Conservation (phyloP, 2,329 filamentous ascomycete species). For the Penicillium rolfsii region DNA sequence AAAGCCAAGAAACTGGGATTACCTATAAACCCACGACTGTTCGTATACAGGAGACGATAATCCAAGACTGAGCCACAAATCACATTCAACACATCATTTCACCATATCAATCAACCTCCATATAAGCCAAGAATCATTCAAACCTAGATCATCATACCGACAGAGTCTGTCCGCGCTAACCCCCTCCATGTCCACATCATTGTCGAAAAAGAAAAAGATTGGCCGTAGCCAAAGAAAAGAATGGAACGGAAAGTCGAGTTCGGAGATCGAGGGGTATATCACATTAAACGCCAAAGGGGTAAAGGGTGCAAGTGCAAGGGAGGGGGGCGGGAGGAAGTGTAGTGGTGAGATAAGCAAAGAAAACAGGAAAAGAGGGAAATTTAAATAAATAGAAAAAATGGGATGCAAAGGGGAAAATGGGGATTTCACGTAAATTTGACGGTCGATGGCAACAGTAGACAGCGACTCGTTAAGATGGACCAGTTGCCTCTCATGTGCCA, state of each 20-base stretch:
- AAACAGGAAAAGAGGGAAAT: conserved; percentile 5
- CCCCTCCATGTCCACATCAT: conserved; percentile 28
- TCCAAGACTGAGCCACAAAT: conserved; percentile 11
- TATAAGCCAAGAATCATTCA: conserved; percentile 15
- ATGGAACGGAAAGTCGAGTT: conserved; percentile 27
- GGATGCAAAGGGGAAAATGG: background rate
- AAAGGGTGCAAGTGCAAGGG: conserved; percentile 1
- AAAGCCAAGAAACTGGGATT: conserved; percentile 11
- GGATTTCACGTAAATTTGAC: background rate
- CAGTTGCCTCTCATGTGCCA: background rate
- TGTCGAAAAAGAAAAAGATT: conserved; percentile 28
- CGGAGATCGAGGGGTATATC: conserved; percentile 46
- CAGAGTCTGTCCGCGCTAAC: conserved; percentile 17
- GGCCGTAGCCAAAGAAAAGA: conserved; percentile 26
- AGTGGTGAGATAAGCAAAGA: conserved; percentile 10
- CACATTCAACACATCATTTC: background rate
- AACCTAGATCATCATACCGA: conserved; percentile 21
- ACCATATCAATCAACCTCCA: conserved; percentile 4
- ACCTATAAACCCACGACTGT: conserved; percentile 10
- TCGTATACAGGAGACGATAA: background rate
- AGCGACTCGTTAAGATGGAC: background rate
- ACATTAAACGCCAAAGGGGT: conserved; percentile 40
- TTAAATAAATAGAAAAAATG: conserved; percentile 6
- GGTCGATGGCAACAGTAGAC: conserved; percentile 1
- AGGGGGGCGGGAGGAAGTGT: background rate